Conservation (phyloP, 129 eudicot species). For the Deinandra increscens region DNA sequence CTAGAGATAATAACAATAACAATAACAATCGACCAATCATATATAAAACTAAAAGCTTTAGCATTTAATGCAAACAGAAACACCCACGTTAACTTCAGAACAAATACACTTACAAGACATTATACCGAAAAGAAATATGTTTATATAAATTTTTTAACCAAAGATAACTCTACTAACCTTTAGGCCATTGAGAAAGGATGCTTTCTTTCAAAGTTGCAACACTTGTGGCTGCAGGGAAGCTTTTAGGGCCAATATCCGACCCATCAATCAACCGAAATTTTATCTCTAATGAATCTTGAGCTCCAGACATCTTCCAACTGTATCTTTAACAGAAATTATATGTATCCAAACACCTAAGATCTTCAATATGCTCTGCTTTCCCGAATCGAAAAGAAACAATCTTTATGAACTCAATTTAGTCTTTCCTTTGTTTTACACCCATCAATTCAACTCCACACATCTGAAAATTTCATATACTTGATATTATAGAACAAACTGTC, state of each 20-base stretch:
- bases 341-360: constrained; percentile 29
- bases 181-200: constrained; percentile 86
- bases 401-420: constrained; percentile 24
- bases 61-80: too few relatives aligned
- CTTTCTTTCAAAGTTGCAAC: constrained; percentile 77
- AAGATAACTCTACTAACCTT: constrained; percentile 50
- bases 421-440: constrained; percentile 29
- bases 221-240: constrained; percentile 68
- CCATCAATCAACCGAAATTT: constrained; percentile 81
- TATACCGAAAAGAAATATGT: constrained; percentile 9
- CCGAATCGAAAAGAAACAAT: constrained; percentile 16
- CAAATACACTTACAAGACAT: not conserved
- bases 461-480: constrained; percentile 24
- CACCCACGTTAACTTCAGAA: constrained; percentile 7
- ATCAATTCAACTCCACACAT: constrained; percentile 29
- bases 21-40: not conserved
- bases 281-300: constrained; percentile 78
- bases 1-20: not conserved
- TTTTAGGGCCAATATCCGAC: constrained; percentile 85
- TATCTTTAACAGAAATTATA: constrained; percentile 22
- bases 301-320: constrained; percentile 53
- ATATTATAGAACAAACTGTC: not conserved
- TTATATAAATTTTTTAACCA: not conserved
- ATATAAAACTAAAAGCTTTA: not conserved
- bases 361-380: constrained; percentile 24